Base-by-base conservation (phyloP, 805 yeast species). In the Ogataea trehalophila region DNA sequence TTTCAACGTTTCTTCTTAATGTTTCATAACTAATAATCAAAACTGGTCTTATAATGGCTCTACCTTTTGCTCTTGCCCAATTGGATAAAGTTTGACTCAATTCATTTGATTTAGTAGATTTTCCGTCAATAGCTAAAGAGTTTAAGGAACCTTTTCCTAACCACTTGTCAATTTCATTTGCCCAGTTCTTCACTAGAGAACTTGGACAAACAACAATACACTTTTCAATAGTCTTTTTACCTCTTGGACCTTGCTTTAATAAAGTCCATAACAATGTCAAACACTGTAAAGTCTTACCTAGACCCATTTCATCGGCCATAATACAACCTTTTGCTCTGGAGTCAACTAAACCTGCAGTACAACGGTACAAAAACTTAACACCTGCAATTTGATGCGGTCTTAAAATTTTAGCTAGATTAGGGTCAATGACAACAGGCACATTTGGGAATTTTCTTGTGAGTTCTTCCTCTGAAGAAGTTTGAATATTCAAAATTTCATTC, bases 311-410 rank as follows among this genome's bases (percentile, higher is more conserved):
- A 68, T 90, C 97, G 0, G 97, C 97, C 98, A 92, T 92, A 43
- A 92, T 92, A 61, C 97, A 92, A 3, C 99, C 99, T 59, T 85
- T 81, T 0, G 97, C 97, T 33, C 85, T 74, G 7, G 88, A 77
- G 62, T 85, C 89, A 26, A 84, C 77, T 33, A 91, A 67, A 0
- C 99, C 99, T 1, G 97, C 77, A 0, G 95, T 89, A 66, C 99
- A 92, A 46, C 91, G 70, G 60, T 90, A 94, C 48, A 94, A 69
- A 62, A 94, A 94, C 63, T 87, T 80, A 38, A 92, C 97, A 53
- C 99, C 99, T 42, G 92, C 95, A 5, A 94, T 83, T 65, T 94
- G 99, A 72, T 94, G 99, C 0, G 99, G 99, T 54, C 99, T 78
- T 41, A 94, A 71, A 39, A 88, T 83, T 60, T 86, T 87, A 20